These are phyloP conservation scores for Candida ficus DNA, from an alignment of 805 yeast genomes.

Conservation along the genomic window DNA sequence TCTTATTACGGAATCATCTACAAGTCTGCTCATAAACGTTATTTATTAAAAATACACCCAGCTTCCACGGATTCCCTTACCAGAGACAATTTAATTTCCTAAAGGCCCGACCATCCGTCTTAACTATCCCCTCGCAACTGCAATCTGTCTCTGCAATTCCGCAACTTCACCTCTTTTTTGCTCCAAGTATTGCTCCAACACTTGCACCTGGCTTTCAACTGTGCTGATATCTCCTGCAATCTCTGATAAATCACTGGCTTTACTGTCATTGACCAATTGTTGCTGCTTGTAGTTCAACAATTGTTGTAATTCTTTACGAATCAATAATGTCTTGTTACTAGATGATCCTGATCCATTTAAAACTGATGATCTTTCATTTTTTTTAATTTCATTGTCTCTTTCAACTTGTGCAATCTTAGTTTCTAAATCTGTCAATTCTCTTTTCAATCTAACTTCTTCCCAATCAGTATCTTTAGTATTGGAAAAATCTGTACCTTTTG, in stretches of 20 bases:
- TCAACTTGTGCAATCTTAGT: constrained; percentile 54
- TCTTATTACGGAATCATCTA: too few species aligned
- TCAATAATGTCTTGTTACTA: constrained; percentile 25
- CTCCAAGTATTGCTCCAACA: constrained; percentile 62
- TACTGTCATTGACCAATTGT: constrained; percentile 39
- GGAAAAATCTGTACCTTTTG: constrained; percentile 65
- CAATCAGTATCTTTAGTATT: constrained; percentile 75
- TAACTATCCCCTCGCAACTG: constrained; percentile 12
- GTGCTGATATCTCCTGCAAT: constrained; percentile 58
- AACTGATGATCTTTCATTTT: constrained; percentile 24
- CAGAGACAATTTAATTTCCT: too few species aligned
- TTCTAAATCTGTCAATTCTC: constrained; percentile 74
- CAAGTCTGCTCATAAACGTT: too few species aligned
- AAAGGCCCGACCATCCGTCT: neutral
- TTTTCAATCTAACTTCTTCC: constrained; percentile 82
- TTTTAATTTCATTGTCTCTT: constrained; percentile 36
- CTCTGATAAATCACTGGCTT: constrained; percentile 37
- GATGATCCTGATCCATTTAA: constrained; percentile 21
- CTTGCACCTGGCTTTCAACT: constrained; percentile 71
- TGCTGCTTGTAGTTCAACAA: constrained; percentile 71
- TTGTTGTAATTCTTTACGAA: constrained; percentile 71
- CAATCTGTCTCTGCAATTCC: constrained; percentile 39
- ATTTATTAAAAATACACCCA: too few species aligned
- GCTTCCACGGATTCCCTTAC: too few species aligned
- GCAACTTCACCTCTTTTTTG: constrained; percentile 58